Evolutionary conservation across 2,329 filamentous ascomycete species (phyloP).

Genomic region (Scorias spongiosa): DNA sequence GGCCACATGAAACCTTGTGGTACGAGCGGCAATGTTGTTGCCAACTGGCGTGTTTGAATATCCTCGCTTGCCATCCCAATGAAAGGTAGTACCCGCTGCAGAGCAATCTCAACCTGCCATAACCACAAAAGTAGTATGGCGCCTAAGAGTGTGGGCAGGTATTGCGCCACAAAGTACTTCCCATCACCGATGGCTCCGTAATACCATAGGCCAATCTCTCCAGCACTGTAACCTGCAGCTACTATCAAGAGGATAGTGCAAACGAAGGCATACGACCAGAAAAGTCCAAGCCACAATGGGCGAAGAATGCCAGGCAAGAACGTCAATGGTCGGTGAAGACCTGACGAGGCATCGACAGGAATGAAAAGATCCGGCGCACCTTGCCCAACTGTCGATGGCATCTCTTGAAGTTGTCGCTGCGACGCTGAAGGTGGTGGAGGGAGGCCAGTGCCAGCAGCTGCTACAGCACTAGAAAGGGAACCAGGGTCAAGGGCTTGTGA

Average conservation of each 20-base stretch:
- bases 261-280: slow-evolving; percentile 47
- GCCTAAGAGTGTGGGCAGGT: slow-evolving; percentile 66
- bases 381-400: background rate
- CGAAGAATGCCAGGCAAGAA: slow-evolving; percentile 61
- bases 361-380: slow-evolving; percentile 16
- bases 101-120: slow-evolving; percentile 56
- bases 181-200: slow-evolving; percentile 56
- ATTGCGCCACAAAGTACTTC: slow-evolving; percentile 73
- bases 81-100: slow-evolving; percentile 67
- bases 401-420: slow-evolving; percentile 1
- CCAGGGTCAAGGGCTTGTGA: slow-evolving; percentile 6
- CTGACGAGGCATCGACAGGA: slow-evolving; percentile 14
- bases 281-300: slow-evolving; percentile 43
- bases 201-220: slow-evolving; percentile 47
- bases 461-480: background rate
- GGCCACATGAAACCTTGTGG: slow-evolving; percentile 54
- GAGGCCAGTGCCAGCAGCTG: background rate
- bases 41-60: slow-evolving; percentile 42
- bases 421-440: slow-evolving; percentile 1
- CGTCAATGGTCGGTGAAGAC: slow-evolving; percentile 32
- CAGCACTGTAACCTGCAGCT: slow-evolving; percentile 51
- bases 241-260: slow-evolving; percentile 62
- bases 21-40: slow-evolving; percentile 32
- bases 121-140: slow-evolving; percentile 60
- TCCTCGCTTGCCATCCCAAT: slow-evolving; percentile 55